These are phyloP conservation scores for Sicyos edulis DNA, from an alignment of 306 rosid genomes.

Conservation along the genomic window DNA sequence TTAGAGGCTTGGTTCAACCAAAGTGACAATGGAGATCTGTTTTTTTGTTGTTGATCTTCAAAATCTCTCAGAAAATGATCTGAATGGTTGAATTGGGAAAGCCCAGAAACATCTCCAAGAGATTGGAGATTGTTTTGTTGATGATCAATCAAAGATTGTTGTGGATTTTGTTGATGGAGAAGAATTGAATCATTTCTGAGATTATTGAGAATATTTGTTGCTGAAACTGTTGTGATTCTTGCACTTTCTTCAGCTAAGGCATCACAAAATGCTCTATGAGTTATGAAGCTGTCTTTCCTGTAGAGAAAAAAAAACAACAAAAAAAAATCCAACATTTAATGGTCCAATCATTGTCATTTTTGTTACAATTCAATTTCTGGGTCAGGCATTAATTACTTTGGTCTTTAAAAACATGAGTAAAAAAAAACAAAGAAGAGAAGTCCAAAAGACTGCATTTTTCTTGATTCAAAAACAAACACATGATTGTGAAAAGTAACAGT, in stretches of 20 bases:
- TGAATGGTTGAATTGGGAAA: slow-evolving; percentile 32
- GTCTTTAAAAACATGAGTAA: no score
- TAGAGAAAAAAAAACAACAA: neutral
- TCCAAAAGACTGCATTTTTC: no score
- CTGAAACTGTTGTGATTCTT: slow-evolving; percentile 46
- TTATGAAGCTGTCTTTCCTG: slow-evolving; percentile 96
- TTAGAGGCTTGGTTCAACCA: slow-evolving; percentile 58
- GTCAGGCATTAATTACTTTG: neutral
- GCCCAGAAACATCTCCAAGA: slow-evolving; percentile 22
- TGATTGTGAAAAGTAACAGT: no score
- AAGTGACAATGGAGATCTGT: slow-evolving; percentile 50
- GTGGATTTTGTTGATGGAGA: slow-evolving; percentile 11
- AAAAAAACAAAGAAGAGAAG: no score
- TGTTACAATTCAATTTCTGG: slow-evolving; percentile 23
- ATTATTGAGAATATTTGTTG: slow-evolving; percentile 56
- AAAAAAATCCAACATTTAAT: slow-evolving; percentile 27
- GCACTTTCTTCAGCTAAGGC: slow-evolving; percentile 96
- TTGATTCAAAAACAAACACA: no score
- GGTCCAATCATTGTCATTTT: slow-evolving; percentile 22
- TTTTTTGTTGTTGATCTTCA: slow-evolving; percentile 45
- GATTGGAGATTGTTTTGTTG: slow-evolving; percentile 21
- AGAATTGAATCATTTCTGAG: slow-evolving; percentile 28
- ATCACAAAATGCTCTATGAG: slow-evolving; percentile 95
- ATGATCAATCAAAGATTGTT: no score
- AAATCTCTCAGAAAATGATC: slow-evolving; percentile 30